A percentile compares a stretch with the other conserved stretches of the same genome.
phyloP scores from a whole-genome alignment of 2,329 filamentous ascomycete species.

The Onygenales sp. region DNA sequence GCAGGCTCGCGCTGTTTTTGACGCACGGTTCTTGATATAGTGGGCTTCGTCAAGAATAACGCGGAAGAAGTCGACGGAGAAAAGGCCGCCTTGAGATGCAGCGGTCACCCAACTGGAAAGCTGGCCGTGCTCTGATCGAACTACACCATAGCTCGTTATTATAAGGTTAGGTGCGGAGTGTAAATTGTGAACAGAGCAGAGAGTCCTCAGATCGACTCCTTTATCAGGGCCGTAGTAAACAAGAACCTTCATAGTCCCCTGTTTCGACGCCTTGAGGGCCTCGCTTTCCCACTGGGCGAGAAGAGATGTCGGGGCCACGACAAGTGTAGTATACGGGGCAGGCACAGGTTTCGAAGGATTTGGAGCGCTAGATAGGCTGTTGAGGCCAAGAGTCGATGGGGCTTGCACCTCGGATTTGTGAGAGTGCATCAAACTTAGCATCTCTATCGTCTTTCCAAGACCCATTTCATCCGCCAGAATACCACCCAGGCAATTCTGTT shows the following conservation, averaged over 20 bases:
- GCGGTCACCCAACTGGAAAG: slow-evolving; percentile 50
- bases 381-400: background rate
- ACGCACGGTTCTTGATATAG: slow-evolving; percentile 79
- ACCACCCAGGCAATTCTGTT: slow-evolving; percentile 88
- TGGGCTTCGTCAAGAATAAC: slow-evolving; percentile 94
- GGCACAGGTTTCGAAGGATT: slow-evolving; percentile 49
- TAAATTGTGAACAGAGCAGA: slow-evolving; percentile 68
- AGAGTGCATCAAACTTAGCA: slow-evolving; percentile 86
- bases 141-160: slow-evolving; percentile 88
- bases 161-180: slow-evolving; percentile 75
- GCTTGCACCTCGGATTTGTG: slow-evolving; percentile 52
- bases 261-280: slow-evolving; percentile 77
- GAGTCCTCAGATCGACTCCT: slow-evolving; percentile 61
- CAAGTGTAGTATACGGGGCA: slow-evolving; percentile 82
- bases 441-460: slow-evolving; percentile 95
- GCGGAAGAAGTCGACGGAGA: slow-evolving; percentile 88
- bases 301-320: slow-evolving; percentile 93
- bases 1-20: slow-evolving; percentile 90
- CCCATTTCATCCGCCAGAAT: slow-evolving; percentile 96
- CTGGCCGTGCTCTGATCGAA: slow-evolving; percentile 80
- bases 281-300: slow-evolving; percentile 97
- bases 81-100: slow-evolving; percentile 62
- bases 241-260: slow-evolving; percentile 71
- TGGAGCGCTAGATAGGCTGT: background rate
- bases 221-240: slow-evolving; percentile 93